Evolutionary conservation across 1,284 basidiomycete genomes (phyloP), one percentile per base, ranked within the genome.

Genomic region (Stereum hirsutum): DNA sequence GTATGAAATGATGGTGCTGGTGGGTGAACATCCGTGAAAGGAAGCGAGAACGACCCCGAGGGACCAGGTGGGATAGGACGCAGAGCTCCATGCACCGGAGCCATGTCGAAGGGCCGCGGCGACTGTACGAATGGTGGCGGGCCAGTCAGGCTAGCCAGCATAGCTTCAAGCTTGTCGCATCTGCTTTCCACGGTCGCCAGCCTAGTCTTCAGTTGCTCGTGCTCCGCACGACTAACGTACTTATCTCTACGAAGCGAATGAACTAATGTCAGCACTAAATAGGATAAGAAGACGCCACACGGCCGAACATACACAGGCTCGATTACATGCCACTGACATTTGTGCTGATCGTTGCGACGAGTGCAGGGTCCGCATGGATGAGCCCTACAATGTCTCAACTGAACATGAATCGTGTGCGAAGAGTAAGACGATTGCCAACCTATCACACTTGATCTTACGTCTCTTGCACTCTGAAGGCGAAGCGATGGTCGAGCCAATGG

Each of bases 371-470:
- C 73, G 57, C 76, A 78, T 37, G 73, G 75, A 46, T 77, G 69
- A 5, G 63, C 66, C 53, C 70, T 72, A 49, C 12, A 53, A 48
- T 33, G 36, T 38, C 44, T 40, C 54, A 50, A 44, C 54, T 45
- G 28, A 31, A 39, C 27, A 27, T 43, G 49, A 32, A 32, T 46
- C 45, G 45, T 44, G 48, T 28, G 41, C 48, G 39, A 46, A 39
- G 40, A 56, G 47, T 53, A 45, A 50, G n/a, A 38, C 48, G 14
- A 28, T 19, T 8, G 38, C 64, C 50, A 53, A 73, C 64, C 76
- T 71, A 57, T 78, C 74, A 54, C 76, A 78, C 54, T 73, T 78
- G 54, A 78, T 77, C 59, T 77, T 78, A 30, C 76, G 64, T 47
- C 75, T 57, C 49, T 78, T 78, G 56, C 75, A 78, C 53, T 78